Percentiles rank a stretch among this genome's conserved stretches.
Conservation (phyloP, 495 filamentous ascomycete species). For the Talaromyces wortmannii region DNA sequence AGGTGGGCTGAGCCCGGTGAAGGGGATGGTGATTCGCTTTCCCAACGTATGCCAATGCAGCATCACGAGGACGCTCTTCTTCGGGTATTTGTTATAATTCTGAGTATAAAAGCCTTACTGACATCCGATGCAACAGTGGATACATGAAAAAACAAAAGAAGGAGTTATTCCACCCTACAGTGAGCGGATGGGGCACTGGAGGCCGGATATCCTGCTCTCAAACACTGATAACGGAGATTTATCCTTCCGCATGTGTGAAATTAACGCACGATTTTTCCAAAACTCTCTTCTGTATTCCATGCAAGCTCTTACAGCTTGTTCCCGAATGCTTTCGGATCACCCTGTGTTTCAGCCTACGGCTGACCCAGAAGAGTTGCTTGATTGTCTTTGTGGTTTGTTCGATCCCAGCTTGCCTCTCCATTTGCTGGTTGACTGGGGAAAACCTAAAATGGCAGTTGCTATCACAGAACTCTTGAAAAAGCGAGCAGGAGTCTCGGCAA, state of each 20-base stretch:
- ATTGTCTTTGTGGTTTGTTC: conserved; percentile 14
- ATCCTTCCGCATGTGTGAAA: conserved; percentile 31
- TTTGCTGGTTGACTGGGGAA: conserved; percentile 23
- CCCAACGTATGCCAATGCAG: conserved; percentile 29
- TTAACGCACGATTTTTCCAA: conserved; percentile 35
- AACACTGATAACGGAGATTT: conserved; percentile 7
- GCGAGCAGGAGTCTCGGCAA: conserved; percentile 7
- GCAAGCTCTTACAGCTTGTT: not conserved
- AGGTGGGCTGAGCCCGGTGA: conserved; percentile 26
- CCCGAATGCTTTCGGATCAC: not conserved
- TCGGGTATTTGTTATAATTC: conserved; percentile 4
- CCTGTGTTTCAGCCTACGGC: not conserved
- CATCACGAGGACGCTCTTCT: conserved; percentile 24
- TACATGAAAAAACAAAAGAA: conserved; percentile 4
- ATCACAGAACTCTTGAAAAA: conserved; percentile 15
- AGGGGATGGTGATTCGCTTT: conserved; percentile 25
- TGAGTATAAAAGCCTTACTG: not conserved
- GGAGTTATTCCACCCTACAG: conserved; percentile 4
- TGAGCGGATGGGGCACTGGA: conserved; percentile 22
- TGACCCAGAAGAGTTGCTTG: conserved; percentile 7
- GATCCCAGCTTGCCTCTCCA: conserved; percentile 20
- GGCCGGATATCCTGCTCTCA: conserved; percentile 36
- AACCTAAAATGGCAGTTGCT: conserved; percentile 23
- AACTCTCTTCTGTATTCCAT: conserved; percentile 22
- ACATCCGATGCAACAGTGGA: conserved; percentile 10